Base-by-base conservation (phyloP, 352 stramenopile genomes). In the Pythium sp. region DNA sequence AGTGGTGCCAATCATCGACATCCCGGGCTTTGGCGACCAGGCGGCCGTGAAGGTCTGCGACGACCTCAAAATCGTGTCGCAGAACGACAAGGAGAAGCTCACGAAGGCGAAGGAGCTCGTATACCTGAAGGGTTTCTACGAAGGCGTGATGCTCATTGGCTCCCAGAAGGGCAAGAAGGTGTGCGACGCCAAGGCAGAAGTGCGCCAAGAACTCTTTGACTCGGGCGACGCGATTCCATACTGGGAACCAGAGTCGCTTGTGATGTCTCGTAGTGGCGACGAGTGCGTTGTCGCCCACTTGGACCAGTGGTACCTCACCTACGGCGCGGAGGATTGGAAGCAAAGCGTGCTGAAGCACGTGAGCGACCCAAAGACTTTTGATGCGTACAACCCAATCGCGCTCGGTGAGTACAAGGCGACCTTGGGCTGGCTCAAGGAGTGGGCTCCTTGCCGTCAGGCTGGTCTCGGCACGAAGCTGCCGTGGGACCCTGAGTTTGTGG, bases 41-140 rank as follows among this genome's bases (percentile, higher is more conserved):
- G 94, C 96, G 9, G 98, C 98, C 18, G 94, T 98, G 20, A 98
- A 96, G 68, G 95, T 99, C 70, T 98, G 91, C 74, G 89, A 98
- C 70, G 97, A 99, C 70, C 87, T 99, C 7, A 98, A 99, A 76
- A 98, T 99, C 58, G 98, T 98, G 62, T 97, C 92, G 63, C 92
- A 97, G 74, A 99, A 99, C 79, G 98, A 99, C 82, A 99, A 98
- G 78, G 97, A 98, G 41, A 99, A 99, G 76, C 89, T 99, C 30
- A 92, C 93, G 20, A 97, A 99, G 77, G 97, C 97, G 30, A 99
- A 99, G 84, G 96, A 98, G 64, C 78, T 98, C 61, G 90, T 97
- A 49, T 99, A 99, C 85, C 84, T 99, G 53, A 99, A 99, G 84
- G 98, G 98, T 57, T 99, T 99, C 74, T 99, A 98, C 71, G 91